These are phyloP conservation scores for Paulownia fortunei DNA, from an alignment of 257 asterid genomes.

Conservation along the genomic window DNA sequence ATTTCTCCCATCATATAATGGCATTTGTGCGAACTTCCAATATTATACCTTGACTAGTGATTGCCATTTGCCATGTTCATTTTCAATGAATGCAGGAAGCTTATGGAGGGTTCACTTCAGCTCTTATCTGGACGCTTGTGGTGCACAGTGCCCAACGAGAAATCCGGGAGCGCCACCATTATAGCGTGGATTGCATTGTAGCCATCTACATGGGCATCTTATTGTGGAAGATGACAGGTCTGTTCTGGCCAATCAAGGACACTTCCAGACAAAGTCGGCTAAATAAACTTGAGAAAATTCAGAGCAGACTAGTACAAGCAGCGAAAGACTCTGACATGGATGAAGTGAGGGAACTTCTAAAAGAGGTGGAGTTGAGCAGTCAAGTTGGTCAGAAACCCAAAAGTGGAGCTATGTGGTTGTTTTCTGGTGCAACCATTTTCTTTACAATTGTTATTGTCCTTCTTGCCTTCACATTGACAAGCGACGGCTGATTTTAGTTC, in stretches of 20 bases:
- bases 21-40: neutral
- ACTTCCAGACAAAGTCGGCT: slow-evolving; percentile 46
- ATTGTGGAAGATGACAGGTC: slow-evolving; percentile 79
- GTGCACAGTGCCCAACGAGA: slow-evolving; percentile 95
- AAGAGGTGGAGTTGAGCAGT: slow-evolving; percentile 63
- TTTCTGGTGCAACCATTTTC: slow-evolving; percentile 76
- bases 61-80: neutral
- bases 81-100: slow-evolving; percentile 71
- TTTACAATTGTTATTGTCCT: slow-evolving; percentile 66
- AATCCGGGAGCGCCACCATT: slow-evolving; percentile 95
- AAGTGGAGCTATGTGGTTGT: slow-evolving; percentile 68
- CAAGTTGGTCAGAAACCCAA: slow-evolving; percentile 45
- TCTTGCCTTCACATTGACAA: slow-evolving; percentile 62
- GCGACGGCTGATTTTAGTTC: slow-evolving; percentile 69
- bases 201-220: slow-evolving; percentile 95
- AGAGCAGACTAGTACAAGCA: slow-evolving; percentile 67
- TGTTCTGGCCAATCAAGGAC: slow-evolving; percentile 82
- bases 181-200: slow-evolving; percentile 81
- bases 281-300: slow-evolving; percentile 69
- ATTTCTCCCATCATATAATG: neutral
- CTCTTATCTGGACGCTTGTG: slow-evolving; percentile 81
- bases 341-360: slow-evolving; percentile 65
- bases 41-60: neutral
- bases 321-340: slow-evolving; percentile 89
- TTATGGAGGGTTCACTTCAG: slow-evolving; percentile 84